Percentiles rank a stretch among this genome's conserved stretches.
phyloP scores from a whole-genome alignment of 345 rosid genomes.

The Adansonia digitata region DNA sequence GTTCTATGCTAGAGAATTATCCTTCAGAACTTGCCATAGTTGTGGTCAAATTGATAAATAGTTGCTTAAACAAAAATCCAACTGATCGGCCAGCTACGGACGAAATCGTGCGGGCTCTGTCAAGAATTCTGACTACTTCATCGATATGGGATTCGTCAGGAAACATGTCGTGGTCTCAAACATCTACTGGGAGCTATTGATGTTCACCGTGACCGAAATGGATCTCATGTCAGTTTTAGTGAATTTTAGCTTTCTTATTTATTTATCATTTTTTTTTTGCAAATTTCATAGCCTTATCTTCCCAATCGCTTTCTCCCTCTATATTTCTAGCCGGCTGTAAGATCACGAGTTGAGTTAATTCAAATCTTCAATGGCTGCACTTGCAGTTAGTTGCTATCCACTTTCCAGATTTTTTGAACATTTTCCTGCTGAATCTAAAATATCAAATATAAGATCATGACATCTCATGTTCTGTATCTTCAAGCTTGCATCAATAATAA shows the following conservation, averaged over 20 bases:
- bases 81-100: slow-evolving; percentile 64
- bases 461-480: too few species aligned
- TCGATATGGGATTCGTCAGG: slow-evolving; percentile 32
- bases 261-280: neutral
- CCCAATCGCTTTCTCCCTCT: neutral
- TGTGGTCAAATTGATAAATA: slow-evolving; percentile 37
- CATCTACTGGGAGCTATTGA: neutral
- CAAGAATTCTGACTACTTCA: slow-evolving; percentile 41
- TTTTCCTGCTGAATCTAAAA: neutral
- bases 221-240: neutral
- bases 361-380: neutral
- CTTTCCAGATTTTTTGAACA: neutral
- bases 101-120: slow-evolving; percentile 45
- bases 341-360: neutral
- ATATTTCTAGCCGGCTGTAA: neutral
- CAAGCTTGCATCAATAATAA: too few species aligned
- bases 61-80: slow-evolving; percentile 59
- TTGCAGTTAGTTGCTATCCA: neutral
- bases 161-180: neutral
- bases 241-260: neutral
- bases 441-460: too few species aligned
- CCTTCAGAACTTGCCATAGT: slow-evolving; percentile 38
- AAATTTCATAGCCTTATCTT: neutral
- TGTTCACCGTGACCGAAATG: neutral
- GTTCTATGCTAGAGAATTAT: slow-evolving; percentile 35